A percentile compares a stretch with the other conserved stretches of the same genome.
Evolutionary conservation across 73 alveolate genomes (phyloP).

Genomic region (Paramecium primaurelia): DNA sequence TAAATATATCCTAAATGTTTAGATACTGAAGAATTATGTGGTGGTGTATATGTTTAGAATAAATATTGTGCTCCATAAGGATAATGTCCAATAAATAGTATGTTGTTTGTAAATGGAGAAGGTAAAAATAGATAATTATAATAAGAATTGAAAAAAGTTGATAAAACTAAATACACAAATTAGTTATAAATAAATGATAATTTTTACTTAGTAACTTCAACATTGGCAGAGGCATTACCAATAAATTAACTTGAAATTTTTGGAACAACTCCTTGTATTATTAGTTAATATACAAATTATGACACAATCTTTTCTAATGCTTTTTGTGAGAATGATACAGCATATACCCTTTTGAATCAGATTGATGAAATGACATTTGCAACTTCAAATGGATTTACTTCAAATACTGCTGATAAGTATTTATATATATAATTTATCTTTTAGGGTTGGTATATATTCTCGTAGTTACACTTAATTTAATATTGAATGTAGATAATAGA

Average conservation of each 20-base stretch:
- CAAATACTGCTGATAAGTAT: constrained; percentile 12
- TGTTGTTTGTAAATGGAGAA: background rate
- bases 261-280: constrained; percentile 3
- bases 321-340: background rate
- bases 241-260: background rate
- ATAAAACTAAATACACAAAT: background rate
- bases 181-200: background rate
- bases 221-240: background rate
- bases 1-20: background rate
- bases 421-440: background rate
- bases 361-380: background rate
- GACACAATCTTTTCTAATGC: constrained; percentile 14
- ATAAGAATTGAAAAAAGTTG: background rate
- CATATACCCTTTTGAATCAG: background rate
- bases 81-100: constrained; percentile 41
- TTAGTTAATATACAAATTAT: background rate
- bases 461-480: background rate
- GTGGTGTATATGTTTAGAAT: constrained; percentile 30
- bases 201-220: background rate
- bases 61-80: constrained; percentile 40
- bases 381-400: constrained; percentile 5
- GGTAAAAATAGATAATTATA: background rate
- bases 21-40: constrained; percentile 13
- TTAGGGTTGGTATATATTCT: background rate
- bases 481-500: background rate